Evolutionary conservation across 371 early-diverging fungal species (phyloP), one percentile per base, ranked within the genome.

Genomic region (Lichtheimia corymbifera): DNA sequence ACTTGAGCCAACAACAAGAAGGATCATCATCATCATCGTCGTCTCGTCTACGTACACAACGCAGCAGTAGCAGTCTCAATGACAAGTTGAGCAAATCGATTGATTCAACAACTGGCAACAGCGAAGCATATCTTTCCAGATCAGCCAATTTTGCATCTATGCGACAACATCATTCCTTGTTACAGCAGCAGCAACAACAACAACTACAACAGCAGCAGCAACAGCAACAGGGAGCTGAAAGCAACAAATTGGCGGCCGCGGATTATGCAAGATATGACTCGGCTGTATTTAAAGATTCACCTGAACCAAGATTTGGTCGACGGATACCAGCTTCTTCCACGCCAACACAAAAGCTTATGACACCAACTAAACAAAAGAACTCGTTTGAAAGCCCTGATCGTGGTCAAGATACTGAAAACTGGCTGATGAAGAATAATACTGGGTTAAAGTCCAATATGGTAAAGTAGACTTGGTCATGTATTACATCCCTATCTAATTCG

Each of bases 241-340:
- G 11, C 11, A 35, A 9, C 11, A 35, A 35, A 35, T 35, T 35
- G 27, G 35, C 64, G 13, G 20, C 71, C 0, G 59, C 66, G 35
- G 70, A 73, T 30, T 84, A 80, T 71, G 87, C 82, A 17, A 68
- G 65, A 22, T 87, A 89, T 59, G 89, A 88, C 59, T 69, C 74
- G 24, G 58, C 66, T 12, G 55, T 88, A 2, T 86, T 88, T 54
- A 80, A 77, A 42, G 67, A 66, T 25, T 59, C 71, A 0, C 53
- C 53, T 2, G 77, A 77, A 44, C 76, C 80, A 13, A 62, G 80
- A 15, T 80, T 80, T 52, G 61, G 51, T 17, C 73, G 74, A 28
- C 60, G 69, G 9, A 18, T 53, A 9, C 27, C 55, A 5, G 27
- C 54, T 7, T 55, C 68, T 11, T 28, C 51, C 53, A 76, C 58